Base-by-base conservation (phyloP, 108 stramenopile genomes). In the Mayamaea pseudoterrestris region DNA sequence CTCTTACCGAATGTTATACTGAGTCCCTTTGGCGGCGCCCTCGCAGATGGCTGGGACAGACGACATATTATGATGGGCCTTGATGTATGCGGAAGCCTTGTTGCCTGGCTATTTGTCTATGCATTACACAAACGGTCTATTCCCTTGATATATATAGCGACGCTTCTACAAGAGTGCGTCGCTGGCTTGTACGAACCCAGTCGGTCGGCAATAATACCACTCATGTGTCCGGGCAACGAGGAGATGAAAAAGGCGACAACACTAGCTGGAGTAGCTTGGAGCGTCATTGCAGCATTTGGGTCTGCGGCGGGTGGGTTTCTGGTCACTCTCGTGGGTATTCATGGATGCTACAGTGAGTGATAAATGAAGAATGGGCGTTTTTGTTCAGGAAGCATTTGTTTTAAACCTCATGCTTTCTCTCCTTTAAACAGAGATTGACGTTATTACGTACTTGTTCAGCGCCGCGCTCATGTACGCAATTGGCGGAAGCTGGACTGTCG, bases 31-130 rank as follows among this genome's bases (percentile, higher is more conserved):
- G 84, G 84, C 2, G 84, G 84, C 23, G 63, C 55, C 13, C 47
- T 86, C 6, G 76, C 84, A 1, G 84, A 86, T 68, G 41, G 50
- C 11, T 50, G 34, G 25, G 84, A 86, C 61, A 61, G 79, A 47
- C 60, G 84, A 7, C 52, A 61, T 12, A 42, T 68, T 2, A 63
- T 80, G 66, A 63, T 80, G 23, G 16, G 35, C 6, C 43, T 86
- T 21, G 77, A 81, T 64, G 12, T 78, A 11, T 4, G 57, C 5
- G 71, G 77, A 6, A 55, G 72, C 24, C 7, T 63, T 3, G 29
- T 59, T 25, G 64, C 67, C 9, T 32, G 34, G 30, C 31, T 85
- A 2, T 78, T 71, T 50, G 40, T 85, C 5, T 18, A 60, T 45
- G 73, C 77, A 1, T 55, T 65, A 41, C 30, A 66, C 14, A 45